Evolutionary conservation across 2,329 filamentous ascomycete species (phyloP).

Genomic region (Colletotrichum plurivorum): DNA sequence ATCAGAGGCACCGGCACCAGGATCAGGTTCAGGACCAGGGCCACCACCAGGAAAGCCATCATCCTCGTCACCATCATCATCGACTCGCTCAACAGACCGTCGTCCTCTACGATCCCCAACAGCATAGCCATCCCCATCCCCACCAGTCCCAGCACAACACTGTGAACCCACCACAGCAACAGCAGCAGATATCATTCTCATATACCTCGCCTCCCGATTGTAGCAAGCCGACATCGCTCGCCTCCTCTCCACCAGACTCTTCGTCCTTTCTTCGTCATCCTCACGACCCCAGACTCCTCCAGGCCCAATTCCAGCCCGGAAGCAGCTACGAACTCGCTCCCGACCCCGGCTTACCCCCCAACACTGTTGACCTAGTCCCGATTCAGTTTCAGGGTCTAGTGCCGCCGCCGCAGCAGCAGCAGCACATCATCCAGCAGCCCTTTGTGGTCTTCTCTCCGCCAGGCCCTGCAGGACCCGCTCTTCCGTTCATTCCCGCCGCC

Average conservation of each 20-base stretch:
- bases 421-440: slow-evolving; percentile 2
- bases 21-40: not conserved
- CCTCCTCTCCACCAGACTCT: slow-evolving; percentile 22
- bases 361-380: slow-evolving; percentile 26
- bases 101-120: not conserved
- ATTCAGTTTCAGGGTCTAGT: slow-evolving; percentile 18
- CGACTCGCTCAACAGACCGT: not conserved
- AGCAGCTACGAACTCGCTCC: slow-evolving; percentile 8
- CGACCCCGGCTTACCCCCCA: slow-evolving; percentile 16
- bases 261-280: slow-evolving; percentile 34
- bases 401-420: not conserved
- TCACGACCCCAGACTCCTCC: slow-evolving; percentile 39
- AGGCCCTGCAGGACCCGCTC: slow-evolving; percentile 12
- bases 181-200: not conserved
- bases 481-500: slow-evolving; percentile 13
- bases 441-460: slow-evolving; percentile 17
- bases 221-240: not conserved
- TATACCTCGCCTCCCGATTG: slow-evolving; percentile 4
- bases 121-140: not conserved
- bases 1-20: not conserved
- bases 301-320: slow-evolving; percentile 32
- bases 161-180: not conserved
- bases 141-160: not conserved
- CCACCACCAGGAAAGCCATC: not conserved
- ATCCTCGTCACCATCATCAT: not conserved